Conservation (phyloP, 192 early-diverging fungal genomes). For the Rhizophagus prolifer region DNA sequence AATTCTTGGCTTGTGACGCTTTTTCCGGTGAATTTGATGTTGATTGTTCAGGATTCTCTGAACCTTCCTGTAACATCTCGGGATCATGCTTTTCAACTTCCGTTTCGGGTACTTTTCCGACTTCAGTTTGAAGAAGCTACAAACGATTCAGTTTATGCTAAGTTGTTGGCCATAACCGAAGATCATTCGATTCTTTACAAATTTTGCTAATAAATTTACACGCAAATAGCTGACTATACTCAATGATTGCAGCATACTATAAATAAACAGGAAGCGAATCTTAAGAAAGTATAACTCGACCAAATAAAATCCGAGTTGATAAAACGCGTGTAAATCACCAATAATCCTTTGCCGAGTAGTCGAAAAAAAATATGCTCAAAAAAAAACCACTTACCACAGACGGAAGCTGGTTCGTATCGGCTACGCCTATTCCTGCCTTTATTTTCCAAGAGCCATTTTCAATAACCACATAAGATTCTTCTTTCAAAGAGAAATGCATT, state of each 20-base stretch:
- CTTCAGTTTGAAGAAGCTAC: conserved; percentile 3
- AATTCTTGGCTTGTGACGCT: conserved; percentile 22
- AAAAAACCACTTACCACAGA: conserved; percentile 51
- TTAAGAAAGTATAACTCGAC: too few species aligned
- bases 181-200: not conserved
- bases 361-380: not conserved
- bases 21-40: conserved; percentile 10
- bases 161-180: not conserved
- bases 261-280: too few species aligned
- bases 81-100: conserved; percentile 34
- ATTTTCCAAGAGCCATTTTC: conserved; percentile 79
- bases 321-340: not conserved
- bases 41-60: not conserved
- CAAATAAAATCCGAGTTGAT: too few species aligned
- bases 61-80: conserved; percentile 8
- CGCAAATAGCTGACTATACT: not conserved
- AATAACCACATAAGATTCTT: conserved; percentile 84
- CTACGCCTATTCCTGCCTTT: conserved; percentile 72
- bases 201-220: not conserved
- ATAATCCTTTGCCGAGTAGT: not conserved
- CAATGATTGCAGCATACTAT: too few species aligned
- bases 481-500: conserved; percentile 55
- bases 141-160: conserved; percentile 1
- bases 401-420: conserved; percentile 75
- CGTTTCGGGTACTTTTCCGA: conserved; percentile 31